These are phyloP conservation scores for Brassica juncea DNA, from an alignment of 345 rosid genomes.

Conservation along the genomic window DNA sequence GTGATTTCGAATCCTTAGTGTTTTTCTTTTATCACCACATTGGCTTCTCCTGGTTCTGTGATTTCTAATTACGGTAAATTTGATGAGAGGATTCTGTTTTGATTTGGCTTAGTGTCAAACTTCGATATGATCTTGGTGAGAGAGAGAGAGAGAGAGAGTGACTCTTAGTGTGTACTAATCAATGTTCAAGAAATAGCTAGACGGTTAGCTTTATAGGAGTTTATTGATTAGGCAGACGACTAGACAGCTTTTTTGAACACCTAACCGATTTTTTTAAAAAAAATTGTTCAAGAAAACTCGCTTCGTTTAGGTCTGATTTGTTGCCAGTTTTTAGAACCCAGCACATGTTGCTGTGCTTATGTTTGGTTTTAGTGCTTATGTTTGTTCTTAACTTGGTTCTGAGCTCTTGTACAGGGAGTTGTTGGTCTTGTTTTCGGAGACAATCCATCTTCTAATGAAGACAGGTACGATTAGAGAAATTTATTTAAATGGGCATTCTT, in stretches of 20 bases:
- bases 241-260: too few species aligned
- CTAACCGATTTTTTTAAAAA: too few species aligned
- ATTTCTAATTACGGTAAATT: neutral
- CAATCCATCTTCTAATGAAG: slow-evolving; percentile 71
- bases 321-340: too few species aligned
- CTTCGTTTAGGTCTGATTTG: too few species aligned
- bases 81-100: neutral
- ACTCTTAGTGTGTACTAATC: too few species aligned
- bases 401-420: slow-evolving; percentile 66
- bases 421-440: slow-evolving; percentile 94
- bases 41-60: neutral
- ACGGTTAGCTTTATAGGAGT: too few species aligned
- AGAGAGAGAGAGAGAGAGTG: too few species aligned
- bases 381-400: slow-evolving; percentile 7
- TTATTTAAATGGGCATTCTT: neutral
- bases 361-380: neutral
- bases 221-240: too few species aligned
- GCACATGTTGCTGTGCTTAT: too few species aligned
- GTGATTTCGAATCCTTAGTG: neutral
- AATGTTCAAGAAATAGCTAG: too few species aligned
- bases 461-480: slow-evolving; percentile 61
- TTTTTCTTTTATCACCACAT: neutral
- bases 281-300: too few species aligned
- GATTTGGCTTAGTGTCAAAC: neutral
- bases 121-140: too few species aligned